Percentiles rank a stretch among this genome's conserved stretches.
phyloP scores from a whole-genome alignment of 192 early-diverging fungal species.

The Mortierella alpina region DNA sequence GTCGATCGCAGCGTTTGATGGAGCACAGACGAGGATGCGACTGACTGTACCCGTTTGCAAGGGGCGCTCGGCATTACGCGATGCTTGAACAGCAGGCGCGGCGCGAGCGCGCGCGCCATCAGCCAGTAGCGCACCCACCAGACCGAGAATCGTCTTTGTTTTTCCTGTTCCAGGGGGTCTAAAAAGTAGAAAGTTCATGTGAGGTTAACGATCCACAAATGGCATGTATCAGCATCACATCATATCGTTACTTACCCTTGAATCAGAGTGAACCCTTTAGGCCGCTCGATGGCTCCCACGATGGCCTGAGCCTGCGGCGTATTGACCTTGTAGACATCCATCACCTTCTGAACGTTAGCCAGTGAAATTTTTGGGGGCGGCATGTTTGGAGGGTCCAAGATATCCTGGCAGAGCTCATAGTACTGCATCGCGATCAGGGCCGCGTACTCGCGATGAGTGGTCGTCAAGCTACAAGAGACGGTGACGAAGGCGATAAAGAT shows the following conservation, averaged over 20 bases:
- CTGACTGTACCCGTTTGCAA: conserved; percentile 56
- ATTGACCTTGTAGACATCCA: conserved; percentile 83
- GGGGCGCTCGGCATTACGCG: conserved; percentile 13
- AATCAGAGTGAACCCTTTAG: conserved; percentile 87
- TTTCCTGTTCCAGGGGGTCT: conserved; percentile 71
- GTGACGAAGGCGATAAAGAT: neutral
- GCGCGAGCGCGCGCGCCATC: conserved; percentile 12
- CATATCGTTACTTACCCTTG: conserved; percentile 68
- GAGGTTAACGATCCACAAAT: neutral
- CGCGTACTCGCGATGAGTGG: conserved; percentile 85
- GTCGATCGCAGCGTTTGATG: conserved; percentile 95
- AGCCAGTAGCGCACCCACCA: conserved; percentile 77
- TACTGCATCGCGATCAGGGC: conserved; percentile 75
- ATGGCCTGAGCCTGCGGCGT: conserved; percentile 92
- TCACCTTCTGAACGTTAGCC: conserved; percentile 56
- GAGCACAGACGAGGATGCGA: conserved; percentile 89
- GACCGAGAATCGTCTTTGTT: conserved; percentile 90
- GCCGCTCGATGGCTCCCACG: conserved; percentile 66
- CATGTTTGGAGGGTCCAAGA: conserved; percentile 67
- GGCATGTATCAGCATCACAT: neutral
- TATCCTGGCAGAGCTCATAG: conserved; percentile 68
- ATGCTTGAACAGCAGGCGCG: conserved; percentile 18
- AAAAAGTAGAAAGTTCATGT: neutral
- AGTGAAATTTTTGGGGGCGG: conserved; percentile 34
- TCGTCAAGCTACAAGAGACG: conserved; percentile 67